These are phyloP conservation scores for Proteromonas lacertae DNA, from an alignment of 352 stramenopile species.

Conservation along the genomic window DNA sequence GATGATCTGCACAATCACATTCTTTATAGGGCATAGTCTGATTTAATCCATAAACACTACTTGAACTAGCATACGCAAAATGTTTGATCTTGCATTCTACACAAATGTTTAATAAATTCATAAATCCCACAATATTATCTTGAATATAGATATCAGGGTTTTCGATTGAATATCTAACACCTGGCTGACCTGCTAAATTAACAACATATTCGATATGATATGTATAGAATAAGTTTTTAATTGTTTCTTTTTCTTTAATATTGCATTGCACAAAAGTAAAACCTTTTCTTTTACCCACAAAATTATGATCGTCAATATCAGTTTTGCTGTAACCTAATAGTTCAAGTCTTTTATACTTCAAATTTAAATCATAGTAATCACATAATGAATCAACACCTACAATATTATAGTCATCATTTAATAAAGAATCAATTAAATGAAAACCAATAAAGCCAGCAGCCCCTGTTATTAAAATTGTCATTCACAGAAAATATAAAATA, in stretches of 20 bases:
- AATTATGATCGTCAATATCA: slow-evolving; percentile 31
- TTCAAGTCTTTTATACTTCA: slow-evolving; percentile 32
- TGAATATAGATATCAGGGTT: slow-evolving; percentile 42
- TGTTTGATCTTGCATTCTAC: slow-evolving; percentile 55
- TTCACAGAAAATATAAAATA: too few relatives aligned
- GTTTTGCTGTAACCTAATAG: slow-evolving; percentile 47
- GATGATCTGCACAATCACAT: slow-evolving; percentile 39
- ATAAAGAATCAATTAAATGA: too few relatives aligned
- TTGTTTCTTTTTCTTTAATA: slow-evolving; percentile 24
- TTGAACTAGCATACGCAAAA: too few relatives aligned
- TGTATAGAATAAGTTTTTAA: slow-evolving; percentile 26
- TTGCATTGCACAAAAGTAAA: slow-evolving; percentile 29
- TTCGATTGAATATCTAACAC: slow-evolving; percentile 34
- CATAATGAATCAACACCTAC: slow-evolving; percentile 30
- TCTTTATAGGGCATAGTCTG: slow-evolving; percentile 36
- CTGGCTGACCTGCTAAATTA: too few relatives aligned
- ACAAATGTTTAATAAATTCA: slow-evolving; percentile 47
- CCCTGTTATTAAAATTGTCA: slow-evolving; percentile 40
- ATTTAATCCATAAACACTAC: too few relatives aligned
- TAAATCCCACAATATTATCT: slow-evolving; percentile 31
- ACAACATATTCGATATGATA: too few relatives aligned
- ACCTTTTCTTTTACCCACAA: slow-evolving; percentile 12
- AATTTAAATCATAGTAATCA: slow-evolving; percentile 21
- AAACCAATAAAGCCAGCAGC: slow-evolving; percentile 55
- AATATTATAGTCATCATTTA: too few relatives aligned